Evolutionary conservation across 2,329 filamentous ascomycete genomes (phyloP).

Genomic region (Phialophora macrospora): DNA sequence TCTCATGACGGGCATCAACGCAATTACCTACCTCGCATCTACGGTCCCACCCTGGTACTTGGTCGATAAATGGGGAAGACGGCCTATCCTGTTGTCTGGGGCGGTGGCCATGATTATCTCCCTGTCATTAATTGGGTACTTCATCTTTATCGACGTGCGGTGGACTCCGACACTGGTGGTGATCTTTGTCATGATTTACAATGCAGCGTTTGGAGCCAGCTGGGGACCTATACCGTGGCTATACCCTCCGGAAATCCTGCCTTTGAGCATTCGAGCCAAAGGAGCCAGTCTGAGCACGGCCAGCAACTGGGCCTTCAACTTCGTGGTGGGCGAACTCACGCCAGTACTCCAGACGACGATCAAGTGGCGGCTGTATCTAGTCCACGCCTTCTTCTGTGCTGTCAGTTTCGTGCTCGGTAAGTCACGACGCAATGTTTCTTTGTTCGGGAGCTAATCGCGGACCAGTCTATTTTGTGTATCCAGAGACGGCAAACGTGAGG

Average conservation of each 20-base stretch:
- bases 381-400: constrained; percentile 97
- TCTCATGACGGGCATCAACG: constrained; percentile 97
- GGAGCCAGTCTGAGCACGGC: constrained; percentile 95
- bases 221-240: constrained; percentile 99
- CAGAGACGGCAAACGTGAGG: constrained; percentile 92
- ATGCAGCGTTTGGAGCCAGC: constrained; percentile 93
- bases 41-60: constrained; percentile 97
- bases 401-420: constrained; percentile 94
- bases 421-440: constrained; percentile 42
- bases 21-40: constrained; percentile 84
- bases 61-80: constrained; percentile 87
- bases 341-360: constrained; percentile 91
- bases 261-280: constrained; percentile 94
- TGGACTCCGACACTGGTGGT: constrained; percentile 85
- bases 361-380: constrained; percentile 88
- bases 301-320: constrained; percentile 98
- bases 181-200: constrained; percentile 96
- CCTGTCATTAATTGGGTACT: constrained; percentile 89
- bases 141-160: constrained; percentile 82
- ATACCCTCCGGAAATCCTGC: constrained; percentile 97
- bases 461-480: constrained; percentile 94
- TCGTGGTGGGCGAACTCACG: constrained; percentile 93
- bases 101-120: constrained; percentile 88
- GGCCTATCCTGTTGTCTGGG: constrained; percentile 85
- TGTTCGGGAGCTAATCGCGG: constrained; percentile 23